These are phyloP conservation scores for Carex myosuroides DNA, from an alignment of 176 grass and related monocot species.

Conservation along the genomic window DNA sequence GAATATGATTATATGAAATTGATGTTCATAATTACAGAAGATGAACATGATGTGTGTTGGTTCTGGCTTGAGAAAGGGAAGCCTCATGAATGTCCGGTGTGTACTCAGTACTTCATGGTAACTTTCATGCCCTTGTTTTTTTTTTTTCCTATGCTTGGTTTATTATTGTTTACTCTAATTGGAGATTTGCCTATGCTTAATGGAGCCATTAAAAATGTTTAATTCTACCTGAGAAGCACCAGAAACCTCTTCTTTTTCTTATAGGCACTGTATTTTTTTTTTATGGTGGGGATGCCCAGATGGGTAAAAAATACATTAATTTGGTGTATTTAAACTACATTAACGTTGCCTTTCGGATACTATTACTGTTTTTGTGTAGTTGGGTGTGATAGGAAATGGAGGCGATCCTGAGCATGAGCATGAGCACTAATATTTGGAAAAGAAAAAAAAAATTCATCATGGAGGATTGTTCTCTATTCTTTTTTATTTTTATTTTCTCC, in stretches of 20 bases:
- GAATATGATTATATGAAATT: neutral
- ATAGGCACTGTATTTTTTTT: neutral
- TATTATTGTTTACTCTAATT: neutral
- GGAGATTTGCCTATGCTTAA: neutral
- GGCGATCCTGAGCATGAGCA: conserved; percentile 52
- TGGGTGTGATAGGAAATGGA: conserved; percentile 52
- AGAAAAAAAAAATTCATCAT: neutral
- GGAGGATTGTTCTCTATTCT: neutral
- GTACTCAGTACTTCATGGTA: conserved; percentile 65
- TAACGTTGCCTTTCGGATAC: neutral
- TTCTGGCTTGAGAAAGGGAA: conserved; percentile 80
- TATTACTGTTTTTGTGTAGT: conserved; percentile 25
- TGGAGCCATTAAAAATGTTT: neutral
- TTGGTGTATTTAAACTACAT: neutral
- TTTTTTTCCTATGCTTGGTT: neutral
- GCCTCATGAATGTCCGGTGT: conserved; percentile 62
- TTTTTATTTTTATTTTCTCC: neutral
- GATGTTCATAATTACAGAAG: conserved; percentile 35
- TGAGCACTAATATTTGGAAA: conserved; percentile 5
- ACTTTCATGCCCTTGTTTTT: neutral
- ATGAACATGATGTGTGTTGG: conserved; percentile 73
- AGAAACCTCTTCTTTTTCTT: no score
- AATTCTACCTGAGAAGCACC: neutral
- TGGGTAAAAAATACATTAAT: neutral
- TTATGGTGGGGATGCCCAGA: neutral